These are phyloP conservation scores for Ganoderma sinense DNA, from an alignment of 1,284 basidiomycete genomes.

Conservation along the genomic window DNA sequence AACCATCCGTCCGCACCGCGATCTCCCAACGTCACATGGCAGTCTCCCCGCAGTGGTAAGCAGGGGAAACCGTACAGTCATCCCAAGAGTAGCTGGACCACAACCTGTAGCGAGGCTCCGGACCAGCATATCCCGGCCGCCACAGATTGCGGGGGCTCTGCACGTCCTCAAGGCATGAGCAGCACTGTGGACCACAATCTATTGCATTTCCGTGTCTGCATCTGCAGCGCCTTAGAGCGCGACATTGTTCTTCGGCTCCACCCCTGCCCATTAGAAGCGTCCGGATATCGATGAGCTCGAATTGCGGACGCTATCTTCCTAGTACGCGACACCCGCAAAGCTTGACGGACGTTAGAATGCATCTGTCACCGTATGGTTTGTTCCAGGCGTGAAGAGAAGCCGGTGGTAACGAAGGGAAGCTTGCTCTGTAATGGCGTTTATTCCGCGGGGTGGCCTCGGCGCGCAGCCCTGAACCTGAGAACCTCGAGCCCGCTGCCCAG, in stretches of 20 bases:
- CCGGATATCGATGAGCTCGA: not conserved
- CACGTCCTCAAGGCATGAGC: not conserved
- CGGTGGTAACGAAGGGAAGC: not conserved
- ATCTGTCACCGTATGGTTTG: not conserved
- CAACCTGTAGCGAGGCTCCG: not conserved
- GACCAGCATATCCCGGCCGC: not conserved
- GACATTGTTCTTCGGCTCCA: not conserved
- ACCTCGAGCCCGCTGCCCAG: not conserved
- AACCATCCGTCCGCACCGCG: not conserved
- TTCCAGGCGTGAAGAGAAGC: not conserved
- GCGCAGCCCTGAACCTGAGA: not conserved
- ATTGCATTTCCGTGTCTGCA: no score
- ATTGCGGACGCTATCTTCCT: not conserved
- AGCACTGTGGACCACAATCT: not conserved
- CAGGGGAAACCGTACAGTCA: not conserved
- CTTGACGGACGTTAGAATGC: not conserved
- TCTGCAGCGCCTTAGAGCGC: not conserved
- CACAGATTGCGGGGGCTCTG: not conserved
- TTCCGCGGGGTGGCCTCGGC: not conserved
- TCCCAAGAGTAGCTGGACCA: not conserved
- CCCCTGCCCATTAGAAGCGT: not conserved
- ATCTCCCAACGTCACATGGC: not conserved
- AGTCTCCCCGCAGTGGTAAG: not conserved
- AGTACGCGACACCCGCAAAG: not conserved
- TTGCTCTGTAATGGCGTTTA: not conserved